Percentiles rank a stretch among this genome's conserved stretches.
phyloP scores from a whole-genome alignment of 768 basidiomycete species.

The Suillus tomentosus region DNA sequence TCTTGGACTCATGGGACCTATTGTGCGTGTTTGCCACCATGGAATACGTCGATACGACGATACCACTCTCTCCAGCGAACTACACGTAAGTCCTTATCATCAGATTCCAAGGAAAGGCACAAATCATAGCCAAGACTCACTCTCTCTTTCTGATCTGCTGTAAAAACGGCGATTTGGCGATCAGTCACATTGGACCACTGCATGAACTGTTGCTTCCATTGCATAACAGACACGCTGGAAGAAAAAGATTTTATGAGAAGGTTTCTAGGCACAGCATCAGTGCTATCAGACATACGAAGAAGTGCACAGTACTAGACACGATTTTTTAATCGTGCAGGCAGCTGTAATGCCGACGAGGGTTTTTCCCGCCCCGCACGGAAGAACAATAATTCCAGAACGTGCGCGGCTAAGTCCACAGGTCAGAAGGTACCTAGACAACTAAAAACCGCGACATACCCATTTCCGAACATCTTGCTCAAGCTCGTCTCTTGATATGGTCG shows the following conservation, averaged over 20 bases:
- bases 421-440: not conserved
- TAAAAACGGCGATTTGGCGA: constrained; percentile 95
- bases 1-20: constrained; percentile 97
- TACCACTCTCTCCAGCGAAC: constrained; percentile 97
- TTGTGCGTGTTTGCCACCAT: constrained; percentile 99
- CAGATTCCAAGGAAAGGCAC: not conserved
- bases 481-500: constrained; percentile 98
- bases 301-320: constrained; percentile 94
- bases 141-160: constrained; percentile 97
- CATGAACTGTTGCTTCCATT: constrained; percentile 99
- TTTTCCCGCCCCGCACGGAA: constrained; percentile 98
- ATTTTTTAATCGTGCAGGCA: constrained; percentile 99
- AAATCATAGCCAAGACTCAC: constrained; percentile 39
- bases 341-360: constrained; percentile 99
- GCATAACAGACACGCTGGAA: constrained; percentile 87
- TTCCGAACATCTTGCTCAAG: constrained; percentile 99
- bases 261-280: not conserved
- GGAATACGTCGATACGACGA: constrained; percentile 98
- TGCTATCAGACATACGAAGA: constrained; percentile 75
- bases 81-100: constrained; percentile 32
- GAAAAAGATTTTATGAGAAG: constrained; percentile 9
- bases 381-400: constrained; percentile 95
- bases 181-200: constrained; percentile 99
- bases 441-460: constrained; percentile 59
- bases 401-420: constrained; percentile 68